Evolutionary conservation across 768 basidiomycete genomes (phyloP), one percentile per base, ranked within the genome.

Genomic region (Mycena crocata): DNA sequence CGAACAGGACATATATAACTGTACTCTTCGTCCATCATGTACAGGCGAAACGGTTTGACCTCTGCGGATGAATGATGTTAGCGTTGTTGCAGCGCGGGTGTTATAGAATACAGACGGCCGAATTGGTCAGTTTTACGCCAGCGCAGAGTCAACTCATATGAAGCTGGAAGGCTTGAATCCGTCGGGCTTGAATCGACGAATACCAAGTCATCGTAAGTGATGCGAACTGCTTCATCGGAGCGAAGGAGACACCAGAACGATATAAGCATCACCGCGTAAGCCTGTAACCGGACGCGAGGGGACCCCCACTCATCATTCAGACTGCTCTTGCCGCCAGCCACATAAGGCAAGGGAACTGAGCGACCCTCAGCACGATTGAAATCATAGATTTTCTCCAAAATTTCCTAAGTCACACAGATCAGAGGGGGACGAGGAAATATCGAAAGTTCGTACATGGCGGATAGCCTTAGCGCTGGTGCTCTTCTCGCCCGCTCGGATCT

Each of bases 81-180:
- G 44, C 44, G 19, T 37, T 2, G 34, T 63, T 32, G 21, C 31
- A 21, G 14, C n/a, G 34, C 35, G 4, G n/a, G 37, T 34, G 13
- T 7, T 40, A 49, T 3, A 28, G 51, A 39, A 30, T 9, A 37
- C 71, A 21, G 19, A 74, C 73, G 45, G 28, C 71, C 73, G 40
- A 52, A 63, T 34, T 74, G 73, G 52, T 70, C 31, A 6, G 73
- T 73, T 46, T 74, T 74, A 3, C 65, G 50, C 51, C 55, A 72
- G 13, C 48, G 58, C 7, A 72, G 68, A 2, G 24, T 49, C 21
- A 74, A 32, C 5, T 37, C 56, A 9, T 72, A 26, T 23, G 44
- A 37, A 8, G 35, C 17, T 10, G 28, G 30, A 21, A 5, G 21
- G 51, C 10, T 37, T 5, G 51, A 13, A 34, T 54, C 34, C 19